A percentile compares a stretch with the other conserved stretches of the same genome.
These are phyloP conservation scores for Trichophyton schoenleinii DNA, from an alignment of 2,329 filamentous ascomycete species.

Conservation along the genomic window DNA sequence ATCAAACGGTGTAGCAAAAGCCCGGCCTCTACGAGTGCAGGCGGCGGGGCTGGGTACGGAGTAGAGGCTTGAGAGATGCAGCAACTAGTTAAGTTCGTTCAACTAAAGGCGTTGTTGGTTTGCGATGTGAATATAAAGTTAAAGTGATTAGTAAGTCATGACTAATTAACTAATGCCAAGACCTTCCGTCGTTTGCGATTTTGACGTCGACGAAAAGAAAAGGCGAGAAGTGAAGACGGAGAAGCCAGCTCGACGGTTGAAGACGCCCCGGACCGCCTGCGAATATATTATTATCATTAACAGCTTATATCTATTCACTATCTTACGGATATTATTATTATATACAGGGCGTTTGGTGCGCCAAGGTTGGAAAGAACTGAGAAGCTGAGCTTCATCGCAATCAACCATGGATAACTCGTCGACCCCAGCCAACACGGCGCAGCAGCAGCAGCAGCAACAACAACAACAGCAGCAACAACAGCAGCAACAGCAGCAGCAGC, in stretches of 20 bases:
- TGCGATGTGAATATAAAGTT: not conserved
- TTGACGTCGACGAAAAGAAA: not conserved
- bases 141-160: not conserved
- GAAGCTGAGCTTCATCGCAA: not conserved
- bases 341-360: not conserved
- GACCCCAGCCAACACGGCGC: conserved; percentile 14
- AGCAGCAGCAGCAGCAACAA: conserved; percentile 16
- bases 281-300: not conserved
- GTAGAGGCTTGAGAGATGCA: no score
- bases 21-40: no score
- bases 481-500: conserved; percentile 16
- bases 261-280: not conserved
- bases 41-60: no score
- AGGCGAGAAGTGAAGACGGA: not conserved
- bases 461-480: conserved; percentile 19
- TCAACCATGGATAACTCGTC: conserved; percentile 9
- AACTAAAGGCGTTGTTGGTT: not conserved
- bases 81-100: no score
- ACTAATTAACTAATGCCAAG: not conserved
- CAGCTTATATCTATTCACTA: not conserved
- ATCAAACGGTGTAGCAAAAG: no score
- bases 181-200: not conserved
- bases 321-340: not conserved
- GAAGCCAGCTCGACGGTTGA: not conserved
- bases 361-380: not conserved